phyloP scores from a whole-genome alignment of 495 filamentous ascomycete genomes.

The Xylaria longipes region DNA sequence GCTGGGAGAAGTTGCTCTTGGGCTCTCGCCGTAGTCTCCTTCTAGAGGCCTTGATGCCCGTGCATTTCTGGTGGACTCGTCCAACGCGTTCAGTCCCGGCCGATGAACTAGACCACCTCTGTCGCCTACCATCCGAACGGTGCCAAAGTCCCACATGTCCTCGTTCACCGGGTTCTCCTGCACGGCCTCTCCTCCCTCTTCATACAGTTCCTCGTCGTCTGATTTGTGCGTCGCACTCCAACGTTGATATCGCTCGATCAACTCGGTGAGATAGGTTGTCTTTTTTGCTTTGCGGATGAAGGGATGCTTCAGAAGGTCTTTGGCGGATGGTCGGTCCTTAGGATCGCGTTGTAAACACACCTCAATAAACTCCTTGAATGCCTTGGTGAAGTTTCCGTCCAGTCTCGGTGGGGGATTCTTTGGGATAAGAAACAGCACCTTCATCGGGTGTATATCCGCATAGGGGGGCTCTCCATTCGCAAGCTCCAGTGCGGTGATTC shows the following conservation, averaged over 20 bases:
- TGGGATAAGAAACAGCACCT: conserved; percentile 94
- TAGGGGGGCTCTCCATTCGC: conserved; percentile 94
- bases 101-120: conserved; percentile 55
- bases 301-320: conserved; percentile 84
- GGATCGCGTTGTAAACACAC: conserved; percentile 87
- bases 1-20: conserved; percentile 45
- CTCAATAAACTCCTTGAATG: conserved; percentile 95
- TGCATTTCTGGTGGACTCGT: conserved; percentile 74
- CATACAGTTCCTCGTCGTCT: conserved; percentile 66
- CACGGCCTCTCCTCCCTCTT: conserved; percentile 48
- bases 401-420: conserved; percentile 88
- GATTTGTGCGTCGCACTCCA: conserved; percentile 77
- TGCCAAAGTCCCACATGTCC: conserved; percentile 97
- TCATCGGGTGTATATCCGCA: conserved; percentile 98
- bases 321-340: conserved; percentile 83
- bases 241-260: conserved; percentile 87
- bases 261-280: conserved; percentile 86
- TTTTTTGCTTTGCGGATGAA: conserved; percentile 91
- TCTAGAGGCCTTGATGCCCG: conserved; percentile 57
- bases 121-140: conserved; percentile 73
- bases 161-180: conserved; percentile 61
- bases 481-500: conserved; percentile 94
- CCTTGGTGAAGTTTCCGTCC: conserved; percentile 83
- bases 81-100: conserved; percentile 68
- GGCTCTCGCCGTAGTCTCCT: conserved; percentile 56